Percentiles rank a stretch among this genome's conserved stretches.
These are phyloP conservation scores for Trichoderma sp. DNA, from an alignment of 2,329 filamentous ascomycete species.

Conservation along the genomic window DNA sequence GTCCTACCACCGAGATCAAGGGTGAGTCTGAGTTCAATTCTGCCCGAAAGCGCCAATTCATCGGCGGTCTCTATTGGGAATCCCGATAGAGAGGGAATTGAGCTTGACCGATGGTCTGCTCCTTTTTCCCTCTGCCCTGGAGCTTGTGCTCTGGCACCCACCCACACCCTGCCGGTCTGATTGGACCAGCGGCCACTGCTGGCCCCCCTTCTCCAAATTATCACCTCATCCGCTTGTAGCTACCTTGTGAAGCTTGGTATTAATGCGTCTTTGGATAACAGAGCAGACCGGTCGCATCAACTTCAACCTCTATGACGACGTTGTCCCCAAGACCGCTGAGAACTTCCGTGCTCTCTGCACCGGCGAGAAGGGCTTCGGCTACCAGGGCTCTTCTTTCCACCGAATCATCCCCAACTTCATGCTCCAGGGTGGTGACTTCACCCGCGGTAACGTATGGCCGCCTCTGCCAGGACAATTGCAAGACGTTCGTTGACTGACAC, in stretches of 20 bases:
- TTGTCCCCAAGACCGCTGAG: slow-evolving; percentile 82
- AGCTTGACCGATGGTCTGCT: not conserved
- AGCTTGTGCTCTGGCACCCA: not conserved
- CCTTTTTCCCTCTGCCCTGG: not conserved
- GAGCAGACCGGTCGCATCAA: slow-evolving; percentile 77
- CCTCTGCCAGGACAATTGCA: not conserved
- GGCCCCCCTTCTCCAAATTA: not conserved
- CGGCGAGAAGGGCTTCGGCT: slow-evolving; percentile 78
- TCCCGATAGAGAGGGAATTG: not conserved
- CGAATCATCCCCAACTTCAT: slow-evolving; percentile 92
- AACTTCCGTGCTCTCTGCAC: slow-evolving; percentile 89
- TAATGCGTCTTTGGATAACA: slow-evolving; percentile 38
- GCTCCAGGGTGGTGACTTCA: slow-evolving; percentile 96
- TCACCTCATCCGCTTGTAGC: not conserved
- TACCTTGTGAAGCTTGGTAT: slow-evolving; percentile 21
- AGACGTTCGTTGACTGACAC: slow-evolving; percentile 21
- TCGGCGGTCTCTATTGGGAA: not conserved
- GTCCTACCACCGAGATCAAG: slow-evolving; percentile 56
- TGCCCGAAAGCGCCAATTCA: slow-evolving; percentile 8
- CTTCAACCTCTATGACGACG: slow-evolving; percentile 84
- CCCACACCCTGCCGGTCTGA: not conserved
- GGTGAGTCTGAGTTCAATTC: slow-evolving; percentile 59
- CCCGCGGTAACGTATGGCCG: slow-evolving; percentile 77
- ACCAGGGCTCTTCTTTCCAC: slow-evolving; percentile 84
- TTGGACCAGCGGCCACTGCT: not conserved